Evolutionary conservation across 148 eudicot genomes (phyloP).

Genomic region (Cornus kousa): DNA sequence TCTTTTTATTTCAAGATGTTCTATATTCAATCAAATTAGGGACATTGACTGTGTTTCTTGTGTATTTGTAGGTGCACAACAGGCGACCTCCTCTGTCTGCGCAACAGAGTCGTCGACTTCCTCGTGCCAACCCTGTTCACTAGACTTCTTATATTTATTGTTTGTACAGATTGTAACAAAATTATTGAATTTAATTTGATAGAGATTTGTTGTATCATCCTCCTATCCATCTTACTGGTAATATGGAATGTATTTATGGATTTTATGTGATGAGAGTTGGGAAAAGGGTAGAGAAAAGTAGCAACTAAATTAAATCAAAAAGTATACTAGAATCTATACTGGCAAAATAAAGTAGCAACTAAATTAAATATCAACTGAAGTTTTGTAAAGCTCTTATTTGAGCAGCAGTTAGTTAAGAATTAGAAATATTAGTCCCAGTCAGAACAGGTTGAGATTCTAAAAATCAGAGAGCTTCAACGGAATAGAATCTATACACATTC

Average conservation of each 20-base stretch:
- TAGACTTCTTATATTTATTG: conserved; percentile 9
- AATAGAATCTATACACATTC: neutral
- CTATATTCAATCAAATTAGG: neutral
- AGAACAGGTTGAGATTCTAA: neutral
- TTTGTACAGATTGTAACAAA: neutral
- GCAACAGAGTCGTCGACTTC: conserved; percentile 48
- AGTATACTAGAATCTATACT: too few species aligned
- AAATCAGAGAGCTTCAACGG: neutral
- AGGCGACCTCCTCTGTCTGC: conserved; percentile 66
- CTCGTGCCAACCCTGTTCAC: conserved; percentile 30
- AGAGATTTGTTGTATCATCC: too few species aligned
- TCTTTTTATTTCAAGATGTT: too few species aligned
- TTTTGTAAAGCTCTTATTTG: neutral
- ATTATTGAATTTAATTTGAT: too few species aligned
- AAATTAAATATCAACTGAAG: too few species aligned
- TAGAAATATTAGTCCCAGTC: neutral
- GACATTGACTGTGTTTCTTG: neutral
- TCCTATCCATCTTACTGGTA: too few species aligned
- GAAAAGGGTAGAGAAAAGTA: too few species aligned
- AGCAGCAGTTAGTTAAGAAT: neutral
- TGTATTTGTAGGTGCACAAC: conserved; percentile 52
- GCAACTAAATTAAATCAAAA: too few species aligned
- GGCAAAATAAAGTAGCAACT: neutral
- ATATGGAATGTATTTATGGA: too few species aligned
- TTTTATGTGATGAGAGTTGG: too few species aligned